Base-by-base conservation (phyloP, 208 protist species). In the Tetramitus jugosus region DNA sequence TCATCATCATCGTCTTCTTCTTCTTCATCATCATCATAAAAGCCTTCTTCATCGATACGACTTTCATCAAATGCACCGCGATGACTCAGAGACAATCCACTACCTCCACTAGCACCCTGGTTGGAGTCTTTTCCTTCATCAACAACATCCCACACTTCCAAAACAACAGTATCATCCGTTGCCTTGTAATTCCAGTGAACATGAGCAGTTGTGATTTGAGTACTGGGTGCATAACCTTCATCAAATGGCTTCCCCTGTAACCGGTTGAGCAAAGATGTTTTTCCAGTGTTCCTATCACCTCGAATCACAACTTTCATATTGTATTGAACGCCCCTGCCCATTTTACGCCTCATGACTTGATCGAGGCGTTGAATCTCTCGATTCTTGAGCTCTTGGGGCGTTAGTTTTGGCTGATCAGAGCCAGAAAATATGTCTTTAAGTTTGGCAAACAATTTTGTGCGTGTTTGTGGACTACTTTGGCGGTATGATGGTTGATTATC, bases 61-160 rank as follows among this genome's bases (percentile, higher is more conserved):
- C n/a, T n/a, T n/a, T n/a, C n/a, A n/a, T n/a, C n/a, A n/a, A n/a
- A n/a, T n/a, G n/a, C n/a, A n/a, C n/a, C n/a, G n/a, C n/a, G n/a
- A n/a, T n/a, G n/a, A n/a, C n/a, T n/a, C n/a, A n/a, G n/a, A n/a
- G n/a, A n/a, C 4, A 49, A 4, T 49, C 45, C 45, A 14, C 8
- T 17, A 49, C 45, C 14, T 17, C 45, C 45, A 49, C 45, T 49
- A 26, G 37, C 14, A 60, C 6, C 23, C 26, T 39, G 17, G 2
- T 13, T 56, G 3, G 6, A 35, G 10, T 68, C 45, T 33, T 71
- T 71, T 35, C 75, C 82, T 33, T 65, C 31, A 35, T 85, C 83
- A 10, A 85, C 80, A 3, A 85, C 83, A 60, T 85, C 83, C 83
- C 80, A 84, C 0, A 85, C 81, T 78, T 85, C 83, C 29, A 85